Conservation (phyloP, 2,329 filamentous ascomycete genomes). For the Elsinoe arachidis region DNA sequence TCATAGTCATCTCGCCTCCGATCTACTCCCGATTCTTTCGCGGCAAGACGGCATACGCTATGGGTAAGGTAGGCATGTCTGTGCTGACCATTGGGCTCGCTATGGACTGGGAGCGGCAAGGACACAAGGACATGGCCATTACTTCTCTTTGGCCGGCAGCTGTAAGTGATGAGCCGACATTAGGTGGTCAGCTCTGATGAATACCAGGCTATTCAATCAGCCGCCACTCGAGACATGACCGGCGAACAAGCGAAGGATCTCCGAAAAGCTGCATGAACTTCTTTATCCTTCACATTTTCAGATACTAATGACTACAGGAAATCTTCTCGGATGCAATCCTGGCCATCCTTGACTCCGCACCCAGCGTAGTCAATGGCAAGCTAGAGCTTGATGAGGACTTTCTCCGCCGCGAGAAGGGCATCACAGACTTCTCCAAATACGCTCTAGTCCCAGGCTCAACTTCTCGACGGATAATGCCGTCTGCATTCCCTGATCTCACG, state of each 20-base stretch:
- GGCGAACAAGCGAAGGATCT: slow-evolving; percentile 42
- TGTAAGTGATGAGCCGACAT: slow-evolving; percentile 37
- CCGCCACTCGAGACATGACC: slow-evolving; percentile 53
- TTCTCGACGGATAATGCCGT: slow-evolving; percentile 73
- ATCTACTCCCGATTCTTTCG: slow-evolving; percentile 80
- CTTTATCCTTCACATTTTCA: background rate
- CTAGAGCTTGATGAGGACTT: slow-evolving; percentile 76
- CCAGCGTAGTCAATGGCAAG: slow-evolving; percentile 57
- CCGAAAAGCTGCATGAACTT: slow-evolving; percentile 46
- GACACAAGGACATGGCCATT: slow-evolving; percentile 60
- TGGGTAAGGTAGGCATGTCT: slow-evolving; percentile 71
- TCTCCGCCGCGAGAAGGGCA: slow-evolving; percentile 52
- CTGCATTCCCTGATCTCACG: slow-evolving; percentile 55
- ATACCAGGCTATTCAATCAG: slow-evolving; percentile 58
- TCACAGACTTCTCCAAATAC: slow-evolving; percentile 66
- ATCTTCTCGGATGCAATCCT: slow-evolving; percentile 76
- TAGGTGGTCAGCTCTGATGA: background rate
- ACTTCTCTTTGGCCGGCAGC: slow-evolving; percentile 75
- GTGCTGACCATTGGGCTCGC: slow-evolving; percentile 72
- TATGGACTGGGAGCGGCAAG: slow-evolving; percentile 68
- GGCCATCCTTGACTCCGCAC: slow-evolving; percentile 56
- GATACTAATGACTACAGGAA: slow-evolving; percentile 31
- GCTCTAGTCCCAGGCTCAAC: slow-evolving; percentile 53
- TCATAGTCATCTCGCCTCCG: slow-evolving; percentile 73
- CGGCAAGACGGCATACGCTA: slow-evolving; percentile 77